Evolutionary conservation across 768 basidiomycete genomes (phyloP), one percentile per base, ranked within the genome.

Genomic region (Kwoniella sp.): DNA sequence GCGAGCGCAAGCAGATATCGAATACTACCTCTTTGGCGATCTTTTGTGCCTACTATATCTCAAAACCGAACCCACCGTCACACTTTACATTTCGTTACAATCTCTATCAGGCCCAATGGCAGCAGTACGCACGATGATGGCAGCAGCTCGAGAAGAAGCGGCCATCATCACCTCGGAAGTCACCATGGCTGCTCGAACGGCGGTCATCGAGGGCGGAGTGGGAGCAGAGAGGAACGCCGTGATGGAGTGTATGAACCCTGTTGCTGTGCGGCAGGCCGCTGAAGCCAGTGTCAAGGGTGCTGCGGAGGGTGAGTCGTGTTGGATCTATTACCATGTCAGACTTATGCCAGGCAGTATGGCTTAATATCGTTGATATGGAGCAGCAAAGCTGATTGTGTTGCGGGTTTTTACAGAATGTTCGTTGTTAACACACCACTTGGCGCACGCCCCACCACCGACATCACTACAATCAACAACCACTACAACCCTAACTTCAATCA

Each of bases 161-260:
- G 54, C 58, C 25, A 46, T 54, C 37, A n/a, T 68, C 17, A 55
- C 62, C 7, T 51, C 62, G 21, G 67, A 68, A 36, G 15, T 68
- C 25, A 62, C 67, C 8, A 22, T 57, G 7, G 54, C 62, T n/a
- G 67, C 67, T 12, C 50, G 62, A 9, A 55, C 60, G 33, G 54
- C 47, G 5, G 54, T 52, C 12, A 22, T 55, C 6, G 56, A 65
- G 22, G 53, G 51, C 9, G 55, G 49, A 1, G 64, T 51, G 25
- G 33, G 60, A 26, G 55, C 52, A 2, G 64, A 60, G 40, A 44
- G 60, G 37, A 47, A 56, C 5, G 55, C 55, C 7, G 48, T 33
- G 52, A 64, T 64, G 63, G 63, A 64, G 40, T 46, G 30, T 13
- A 65, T 65, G 60, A 66, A 71, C 58, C 71, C 66, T 54, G 63